Conservation (phyloP, 257 asterid species). For the Mentha longifolia region DNA sequence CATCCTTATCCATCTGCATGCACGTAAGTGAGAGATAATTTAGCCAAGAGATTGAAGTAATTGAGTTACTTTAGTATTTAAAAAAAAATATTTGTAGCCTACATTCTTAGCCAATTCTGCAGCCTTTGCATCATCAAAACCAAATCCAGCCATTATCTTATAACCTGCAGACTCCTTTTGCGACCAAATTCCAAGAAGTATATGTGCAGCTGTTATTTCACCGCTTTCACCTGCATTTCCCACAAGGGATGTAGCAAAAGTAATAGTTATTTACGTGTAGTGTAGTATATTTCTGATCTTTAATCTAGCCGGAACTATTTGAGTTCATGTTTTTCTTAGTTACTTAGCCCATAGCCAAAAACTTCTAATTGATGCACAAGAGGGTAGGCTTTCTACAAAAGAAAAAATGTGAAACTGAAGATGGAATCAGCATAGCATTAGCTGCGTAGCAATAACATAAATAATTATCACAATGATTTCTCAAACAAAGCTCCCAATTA, state of each 20-base stretch:
- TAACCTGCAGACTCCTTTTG: slow-evolving; percentile 80
- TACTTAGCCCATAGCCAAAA: not conserved
- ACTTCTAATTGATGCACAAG: not conserved
- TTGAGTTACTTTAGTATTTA: not conserved
- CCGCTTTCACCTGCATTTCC: slow-evolving; percentile 73
- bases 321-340: not conserved
- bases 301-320: slow-evolving; percentile 6
- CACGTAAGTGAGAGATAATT: slow-evolving; percentile 26
- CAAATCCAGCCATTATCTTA: slow-evolving; percentile 62
- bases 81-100: slow-evolving; percentile 33
- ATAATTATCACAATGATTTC: slow-evolving; percentile 3
- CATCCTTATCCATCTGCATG: slow-evolving; percentile 77
- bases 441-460: slow-evolving; percentile 12
- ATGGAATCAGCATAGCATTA: slow-evolving; percentile 18
- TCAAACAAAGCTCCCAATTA: not conserved
- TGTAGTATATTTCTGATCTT: not conserved
- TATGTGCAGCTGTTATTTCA: slow-evolving; percentile 70
- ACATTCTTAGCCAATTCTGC: slow-evolving; percentile 75
- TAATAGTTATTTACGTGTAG: not conserved
- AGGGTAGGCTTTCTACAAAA: not conserved
- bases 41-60: slow-evolving; percentile 19
- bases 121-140: slow-evolving; percentile 84
- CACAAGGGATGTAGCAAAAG: slow-evolving; percentile 10
- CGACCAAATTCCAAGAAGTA: slow-evolving; percentile 87
- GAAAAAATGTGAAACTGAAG: too few relatives aligned